phyloP scores from a whole-genome alignment of 2,329 filamentous ascomycete genomes.

The Orbilia brochopaga region DNA sequence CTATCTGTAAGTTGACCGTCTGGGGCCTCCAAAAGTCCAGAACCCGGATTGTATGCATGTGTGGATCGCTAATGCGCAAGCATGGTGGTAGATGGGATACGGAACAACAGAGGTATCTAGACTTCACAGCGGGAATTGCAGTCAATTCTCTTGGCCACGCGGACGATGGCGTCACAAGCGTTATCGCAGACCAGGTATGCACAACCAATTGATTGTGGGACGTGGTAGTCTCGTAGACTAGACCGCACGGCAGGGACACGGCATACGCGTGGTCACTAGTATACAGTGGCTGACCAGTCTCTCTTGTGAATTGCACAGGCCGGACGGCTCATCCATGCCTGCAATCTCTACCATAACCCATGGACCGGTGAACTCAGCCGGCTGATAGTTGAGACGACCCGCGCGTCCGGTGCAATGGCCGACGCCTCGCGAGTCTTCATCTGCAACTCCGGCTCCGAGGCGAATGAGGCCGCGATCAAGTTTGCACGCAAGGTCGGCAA shows the following conservation, averaged over 20 bases:
- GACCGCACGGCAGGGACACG: no score
- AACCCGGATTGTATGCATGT: not conserved
- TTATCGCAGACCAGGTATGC: constrained; percentile 74
- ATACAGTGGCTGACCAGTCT: constrained; percentile 24
- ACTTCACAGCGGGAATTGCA: constrained; percentile 94
- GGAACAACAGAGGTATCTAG: constrained; percentile 86
- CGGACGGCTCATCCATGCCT: constrained; percentile 83
- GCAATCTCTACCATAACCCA: constrained; percentile 95
- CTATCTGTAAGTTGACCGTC: constrained; percentile 63
- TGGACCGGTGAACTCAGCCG: constrained; percentile 92
- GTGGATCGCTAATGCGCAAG: not conserved
- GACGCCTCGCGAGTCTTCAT: constrained; percentile 82
- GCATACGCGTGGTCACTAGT: no score
- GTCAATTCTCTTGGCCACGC: constrained; percentile 93
- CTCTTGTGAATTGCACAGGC: constrained; percentile 58
- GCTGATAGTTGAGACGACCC: constrained; percentile 80
- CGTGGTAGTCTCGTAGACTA: no score
- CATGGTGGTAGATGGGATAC: constrained; percentile 69
- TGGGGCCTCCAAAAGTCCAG: not conserved
- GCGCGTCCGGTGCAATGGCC: constrained; percentile 79
- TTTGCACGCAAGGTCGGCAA: constrained; percentile 93
- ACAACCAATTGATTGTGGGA: not conserved
- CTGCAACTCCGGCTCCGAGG: constrained; percentile 95
- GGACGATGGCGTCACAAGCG: constrained; percentile 75
- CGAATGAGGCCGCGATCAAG: constrained; percentile 97